Evolutionary conservation across 2,329 filamentous ascomycete species (phyloP), one percentile per base, ranked within the genome.

Genomic region (Xylariaceae sp.): DNA sequence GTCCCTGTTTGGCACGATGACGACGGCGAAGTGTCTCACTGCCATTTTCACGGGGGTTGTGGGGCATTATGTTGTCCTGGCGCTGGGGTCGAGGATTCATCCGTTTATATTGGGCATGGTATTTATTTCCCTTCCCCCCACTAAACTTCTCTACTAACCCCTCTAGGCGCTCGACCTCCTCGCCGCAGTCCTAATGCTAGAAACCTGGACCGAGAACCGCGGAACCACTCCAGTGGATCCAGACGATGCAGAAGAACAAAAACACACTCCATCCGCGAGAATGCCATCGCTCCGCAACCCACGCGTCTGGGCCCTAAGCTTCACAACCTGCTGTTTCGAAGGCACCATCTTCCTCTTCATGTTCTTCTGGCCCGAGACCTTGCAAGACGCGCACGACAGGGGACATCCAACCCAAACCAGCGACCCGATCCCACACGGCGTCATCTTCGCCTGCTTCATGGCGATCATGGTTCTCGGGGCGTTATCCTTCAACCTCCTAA

Each of bases 371-470:
- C 71, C 71, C 3, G 66, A 66, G 41, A 64, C 69, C 9, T 60
- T 73, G 8, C 69, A 72, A 56, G 61, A 66, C 5, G 71, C 72
- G n/a, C 69, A 71, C 55, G 52, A 62, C 13, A 49, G 44, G 44
- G 57, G 61, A 9, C 55, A 63, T 30, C 56, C 56, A 2, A 18
- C 1, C 2, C 17, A 18, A 2, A 18, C 9, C 55, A 39, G 8
- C 18, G 51, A 47, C 35, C 5, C 7, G 1, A 65, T 65, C 37
- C 68, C 74, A 0, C 81, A 83, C 62, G 80, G 82, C 6, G 75
- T 83, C 55, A 80, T 83, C 50, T 84, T 85, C 61, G 78, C 80
- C 49, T 77, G 76, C 47, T 82, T 85, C 68, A 85, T 86, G 83
- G 79, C 78, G 18, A 76, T 80, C 4, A 82, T 83, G 70, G 83